Conservation (phyloP, 163 green algal species). For the Coccomyxa subellipsoidea region DNA sequence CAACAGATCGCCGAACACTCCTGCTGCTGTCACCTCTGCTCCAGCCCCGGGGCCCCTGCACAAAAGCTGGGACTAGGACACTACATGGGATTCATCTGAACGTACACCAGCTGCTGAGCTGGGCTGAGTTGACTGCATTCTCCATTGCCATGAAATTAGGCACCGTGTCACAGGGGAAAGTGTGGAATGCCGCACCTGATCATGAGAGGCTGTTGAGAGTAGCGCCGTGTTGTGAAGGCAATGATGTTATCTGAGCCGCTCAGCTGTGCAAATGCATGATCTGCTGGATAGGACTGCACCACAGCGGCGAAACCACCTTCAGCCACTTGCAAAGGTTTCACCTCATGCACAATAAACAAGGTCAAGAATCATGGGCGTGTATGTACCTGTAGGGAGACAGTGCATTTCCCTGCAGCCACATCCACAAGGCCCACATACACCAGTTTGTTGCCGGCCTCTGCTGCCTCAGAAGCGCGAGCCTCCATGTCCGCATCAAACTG, state of each 20-base stretch:
- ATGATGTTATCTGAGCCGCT: slow-evolving; percentile 98
- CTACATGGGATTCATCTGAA: too few species aligned
- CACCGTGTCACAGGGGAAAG: too few species aligned
- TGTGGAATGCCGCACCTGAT: slow-evolving; percentile 50
- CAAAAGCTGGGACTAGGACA: background rate
- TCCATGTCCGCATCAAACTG: slow-evolving; percentile 72
- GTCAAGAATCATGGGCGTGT: background rate
- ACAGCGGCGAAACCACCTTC: background rate
- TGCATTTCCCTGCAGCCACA: slow-evolving; percentile 3
- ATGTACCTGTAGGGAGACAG: slow-evolving; percentile 7
- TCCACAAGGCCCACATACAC: slow-evolving; percentile 71
- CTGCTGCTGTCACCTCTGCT: slow-evolving; percentile 92
- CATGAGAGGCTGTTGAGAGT: slow-evolving; percentile 88
- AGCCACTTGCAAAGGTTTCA: background rate
- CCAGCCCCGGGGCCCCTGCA: slow-evolving; percentile 85
- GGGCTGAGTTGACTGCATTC: too few species aligned
- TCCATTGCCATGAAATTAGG: too few species aligned
- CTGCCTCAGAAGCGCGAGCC: slow-evolving; percentile 37
- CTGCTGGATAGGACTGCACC: slow-evolving; percentile 23
- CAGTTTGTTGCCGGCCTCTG: slow-evolving; percentile 56
- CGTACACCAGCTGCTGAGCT: too few species aligned
- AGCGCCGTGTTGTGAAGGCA: slow-evolving; percentile 90
- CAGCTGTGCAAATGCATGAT: slow-evolving; percentile 90
- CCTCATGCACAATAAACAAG: background rate
- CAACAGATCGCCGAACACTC: slow-evolving; percentile 96